These are phyloP conservation scores for Beauveria bassiana DNA, from an alignment of 2,329 filamentous ascomycete genomes.

Conservation along the genomic window DNA sequence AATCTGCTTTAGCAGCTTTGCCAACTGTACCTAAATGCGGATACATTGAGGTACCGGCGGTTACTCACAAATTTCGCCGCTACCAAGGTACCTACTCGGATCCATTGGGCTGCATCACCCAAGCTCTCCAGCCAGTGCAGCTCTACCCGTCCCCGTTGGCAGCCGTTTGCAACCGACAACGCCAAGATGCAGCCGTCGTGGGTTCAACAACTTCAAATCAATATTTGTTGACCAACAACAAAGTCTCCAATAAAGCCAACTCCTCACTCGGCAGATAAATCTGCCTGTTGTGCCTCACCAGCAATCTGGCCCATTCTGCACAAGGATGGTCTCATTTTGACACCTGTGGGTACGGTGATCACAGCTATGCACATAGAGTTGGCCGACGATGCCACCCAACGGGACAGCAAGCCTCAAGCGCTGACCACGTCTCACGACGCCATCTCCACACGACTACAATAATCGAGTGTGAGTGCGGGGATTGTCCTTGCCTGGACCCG, in stretches of 20 bases:
- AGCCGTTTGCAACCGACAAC: not conserved
- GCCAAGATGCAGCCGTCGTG: not conserved
- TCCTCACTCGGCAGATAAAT: not conserved
- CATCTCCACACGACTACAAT: not conserved
- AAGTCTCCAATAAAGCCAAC: not conserved
- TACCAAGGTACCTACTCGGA: not conserved
- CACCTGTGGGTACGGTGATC: not conserved
- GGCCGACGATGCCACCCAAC: not conserved
- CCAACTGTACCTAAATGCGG: too few species aligned
- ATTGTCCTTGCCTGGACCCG: not conserved
- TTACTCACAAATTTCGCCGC: too few species aligned
- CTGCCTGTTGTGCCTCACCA: not conserved
- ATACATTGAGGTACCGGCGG: too few species aligned
- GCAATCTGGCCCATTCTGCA: not conserved
- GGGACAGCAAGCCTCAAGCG: not conserved
- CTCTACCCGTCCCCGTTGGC: not conserved
- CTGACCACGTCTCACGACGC: not conserved
- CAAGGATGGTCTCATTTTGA: not conserved
- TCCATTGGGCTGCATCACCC: not conserved
- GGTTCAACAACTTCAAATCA: not conserved
- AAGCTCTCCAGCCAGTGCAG: not conserved
- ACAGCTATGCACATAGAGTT: not conserved
- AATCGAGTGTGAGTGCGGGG: not conserved
- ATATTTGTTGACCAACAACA: not conserved
- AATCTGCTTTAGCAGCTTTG: too few species aligned